Base-by-base conservation (phyloP, 805 yeast genomes). In the Metschnikowia baotianmanensis region DNA sequence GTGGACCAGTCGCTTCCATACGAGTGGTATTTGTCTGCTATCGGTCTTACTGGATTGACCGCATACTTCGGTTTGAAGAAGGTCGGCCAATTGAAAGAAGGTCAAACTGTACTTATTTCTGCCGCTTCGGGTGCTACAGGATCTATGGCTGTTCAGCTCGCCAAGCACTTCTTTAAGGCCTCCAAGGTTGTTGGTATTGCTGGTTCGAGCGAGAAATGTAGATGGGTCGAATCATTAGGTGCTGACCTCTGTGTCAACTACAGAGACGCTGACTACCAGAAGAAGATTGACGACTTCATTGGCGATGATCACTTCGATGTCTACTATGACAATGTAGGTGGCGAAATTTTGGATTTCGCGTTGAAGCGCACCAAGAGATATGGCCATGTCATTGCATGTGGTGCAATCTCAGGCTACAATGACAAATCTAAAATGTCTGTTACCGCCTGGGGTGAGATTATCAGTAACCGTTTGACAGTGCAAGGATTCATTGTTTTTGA, bases 81-180 rank as follows among this genome's bases (percentile, higher is more conserved):
- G 28, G 69, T 77, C 40, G 80, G 79, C n/a, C 60, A 69, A 32
- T 57, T 78, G 42, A 50, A 58, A 46, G 60, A 62, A 16, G 69
- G 68, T 18, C 78, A 79, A 52, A 64, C 70, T 6, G 66, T 77
- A 48, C 60, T 80, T 32, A 64, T 82, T 32, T 74, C 82, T 15
- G 86, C 85, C 42, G 87, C 87, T 11, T 74, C 82, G 6, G 88
- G 88, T 45, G 85, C 86, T n/a, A 82, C 82, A n/a, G 87, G 87
- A 11, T 71, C 78, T 19, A 61, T 71, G 34, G 75, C 68, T 34
- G 75, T 80, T 16, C 86, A 80, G 56, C 55, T 82, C 10, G 81
- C 85, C 30, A 64, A 77, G 45, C 62, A 72, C 28, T 58, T 76
- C 9, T 67, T 74, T 55, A 74, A 74, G 26, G 82, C 82, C 21